Conservation (phyloP, 768 basidiomycete genomes). For the Suillus brevipes region DNA sequence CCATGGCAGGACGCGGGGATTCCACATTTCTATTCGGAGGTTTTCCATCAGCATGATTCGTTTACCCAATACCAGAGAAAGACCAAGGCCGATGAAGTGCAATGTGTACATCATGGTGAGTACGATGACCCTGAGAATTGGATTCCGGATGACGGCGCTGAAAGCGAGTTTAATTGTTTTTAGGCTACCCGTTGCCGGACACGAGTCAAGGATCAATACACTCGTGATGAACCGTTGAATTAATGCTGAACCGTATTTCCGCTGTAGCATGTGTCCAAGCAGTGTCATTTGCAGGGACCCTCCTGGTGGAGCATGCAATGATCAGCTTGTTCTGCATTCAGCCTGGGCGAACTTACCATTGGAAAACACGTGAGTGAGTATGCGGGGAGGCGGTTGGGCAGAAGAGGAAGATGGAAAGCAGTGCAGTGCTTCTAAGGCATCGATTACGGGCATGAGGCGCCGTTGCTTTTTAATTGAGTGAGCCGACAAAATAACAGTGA, state of each 20-base stretch:
- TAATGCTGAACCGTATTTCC: constrained; percentile 18
- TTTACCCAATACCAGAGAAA: constrained; percentile 18
- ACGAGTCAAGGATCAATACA: constrained; percentile 26
- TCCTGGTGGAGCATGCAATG: constrained; percentile 16
- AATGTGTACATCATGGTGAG: constrained; percentile 17
- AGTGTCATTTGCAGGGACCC: constrained; percentile 22
- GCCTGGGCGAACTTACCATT: constrained; percentile 22
- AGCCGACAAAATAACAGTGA: not conserved
- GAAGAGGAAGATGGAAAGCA: constrained; percentile 16
- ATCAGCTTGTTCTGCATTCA: not conserved
- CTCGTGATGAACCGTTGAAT: constrained; percentile 10
- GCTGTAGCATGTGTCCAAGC: constrained; percentile 20
- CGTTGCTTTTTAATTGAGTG: constrained; percentile 15
- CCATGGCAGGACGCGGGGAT: constrained; percentile 34
- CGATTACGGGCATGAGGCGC: constrained; percentile 22
- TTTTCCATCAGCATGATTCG: constrained; percentile 13
- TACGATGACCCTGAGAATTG: constrained; percentile 13
- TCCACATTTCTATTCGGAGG: constrained; percentile 16
- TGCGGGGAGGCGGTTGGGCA: constrained; percentile 15
- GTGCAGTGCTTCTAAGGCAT: constrained; percentile 25
- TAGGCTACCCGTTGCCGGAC: constrained; percentile 18
- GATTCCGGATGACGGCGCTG: constrained; percentile 23
- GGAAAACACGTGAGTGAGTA: constrained; percentile 31
- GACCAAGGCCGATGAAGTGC: constrained; percentile 15
- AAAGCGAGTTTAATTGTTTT: constrained; percentile 25